Percentiles rank a stretch among this genome's conserved stretches.
These are phyloP conservation scores for Ilex asprella DNA, from an alignment of 257 asterid genomes.

Conservation along the genomic window DNA sequence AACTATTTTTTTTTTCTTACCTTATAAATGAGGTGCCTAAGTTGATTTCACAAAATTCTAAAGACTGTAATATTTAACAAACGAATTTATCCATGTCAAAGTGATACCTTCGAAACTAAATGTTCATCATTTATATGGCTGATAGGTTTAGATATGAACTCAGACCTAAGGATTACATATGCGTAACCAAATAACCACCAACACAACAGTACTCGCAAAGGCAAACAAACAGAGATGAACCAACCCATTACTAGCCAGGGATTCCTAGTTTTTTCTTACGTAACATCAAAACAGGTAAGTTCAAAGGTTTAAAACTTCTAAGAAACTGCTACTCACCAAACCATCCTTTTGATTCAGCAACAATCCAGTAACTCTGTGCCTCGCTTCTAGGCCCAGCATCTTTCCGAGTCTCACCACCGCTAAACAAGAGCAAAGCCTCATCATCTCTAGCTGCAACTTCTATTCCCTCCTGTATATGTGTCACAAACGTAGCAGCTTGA, in stretches of 20 bases:
- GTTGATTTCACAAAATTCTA: too few relatives aligned
- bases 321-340: constrained; percentile 56
- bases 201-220: background rate
- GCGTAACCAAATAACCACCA: background rate
- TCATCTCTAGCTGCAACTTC: constrained; percentile 59
- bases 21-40: too few relatives aligned
- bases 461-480: constrained; percentile 78
- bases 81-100: background rate
- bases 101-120: background rate
- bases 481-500: constrained; percentile 88
- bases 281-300: background rate
- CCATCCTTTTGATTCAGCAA: constrained; percentile 90
- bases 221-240: background rate
- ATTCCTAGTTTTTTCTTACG: background rate
- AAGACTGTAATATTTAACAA: background rate
- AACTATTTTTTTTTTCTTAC: too few relatives aligned
- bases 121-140: background rate
- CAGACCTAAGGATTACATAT: too few relatives aligned
- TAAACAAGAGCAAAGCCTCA: constrained; percentile 68
- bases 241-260: background rate
- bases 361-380: constrained; percentile 94
- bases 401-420: constrained; percentile 97
- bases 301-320: background rate
- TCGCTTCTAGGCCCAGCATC: constrained; percentile 95
- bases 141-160: too few relatives aligned